These are phyloP conservation scores for Oryza punctata DNA, from an alignment of 176 grass and related monocot species.

Conservation along the genomic window DNA sequence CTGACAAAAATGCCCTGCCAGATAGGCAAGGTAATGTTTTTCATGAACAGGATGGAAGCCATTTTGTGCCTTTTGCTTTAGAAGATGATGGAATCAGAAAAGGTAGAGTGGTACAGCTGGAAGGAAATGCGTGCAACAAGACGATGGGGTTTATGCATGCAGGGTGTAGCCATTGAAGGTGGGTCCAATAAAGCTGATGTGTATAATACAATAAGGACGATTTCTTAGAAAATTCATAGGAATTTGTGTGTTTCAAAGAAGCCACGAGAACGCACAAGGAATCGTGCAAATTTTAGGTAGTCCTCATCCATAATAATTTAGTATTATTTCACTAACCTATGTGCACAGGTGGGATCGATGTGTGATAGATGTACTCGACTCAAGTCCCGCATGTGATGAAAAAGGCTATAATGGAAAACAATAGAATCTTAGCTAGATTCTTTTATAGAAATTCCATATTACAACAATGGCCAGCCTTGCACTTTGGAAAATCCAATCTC, in stretches of 20 bases:
- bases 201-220: background rate
- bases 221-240: background rate
- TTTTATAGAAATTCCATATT: background rate
- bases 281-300: background rate
- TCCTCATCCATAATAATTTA: background rate
- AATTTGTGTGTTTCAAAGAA: background rate
- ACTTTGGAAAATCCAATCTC: background rate
- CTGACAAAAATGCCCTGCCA: slow-evolving; percentile 12
- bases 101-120: background rate
- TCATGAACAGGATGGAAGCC: background rate
- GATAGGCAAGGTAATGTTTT: background rate
- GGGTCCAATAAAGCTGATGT: background rate
- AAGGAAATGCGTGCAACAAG: background rate
- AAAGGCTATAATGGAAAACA: background rate
- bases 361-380: background rate
- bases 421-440: background rate
- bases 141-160: background rate
- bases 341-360: background rate
- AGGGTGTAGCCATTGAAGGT: background rate
- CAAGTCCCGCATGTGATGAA: background rate
- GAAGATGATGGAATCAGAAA: background rate
- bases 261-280: background rate
- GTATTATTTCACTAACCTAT: background rate
- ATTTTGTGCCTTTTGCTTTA: background rate
- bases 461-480: background rate